Conservation (phyloP, 768 basidiomycete genomes). For the Daedaleopsis nitida region DNA sequence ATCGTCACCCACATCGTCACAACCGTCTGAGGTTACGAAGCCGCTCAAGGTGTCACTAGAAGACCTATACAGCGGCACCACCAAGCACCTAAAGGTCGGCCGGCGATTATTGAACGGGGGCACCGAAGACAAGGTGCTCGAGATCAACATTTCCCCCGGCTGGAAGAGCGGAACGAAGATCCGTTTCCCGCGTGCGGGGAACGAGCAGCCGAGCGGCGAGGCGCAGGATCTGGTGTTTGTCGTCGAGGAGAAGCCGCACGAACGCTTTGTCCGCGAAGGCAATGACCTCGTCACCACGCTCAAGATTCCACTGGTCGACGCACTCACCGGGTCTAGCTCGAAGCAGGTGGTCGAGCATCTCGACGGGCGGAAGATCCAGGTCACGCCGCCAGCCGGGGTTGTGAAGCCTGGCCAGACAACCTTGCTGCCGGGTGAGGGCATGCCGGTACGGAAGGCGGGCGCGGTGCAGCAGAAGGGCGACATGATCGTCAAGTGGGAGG, state of each 20-base stretch:
- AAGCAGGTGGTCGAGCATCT: conserved; percentile 66
- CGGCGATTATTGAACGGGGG: conserved; percentile 70
- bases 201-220: conserved; percentile 68
- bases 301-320: conserved; percentile 79
- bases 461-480: conserved; percentile 76
- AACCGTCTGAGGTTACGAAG: conserved; percentile 71
- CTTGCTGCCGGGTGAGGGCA: conserved; percentile 75
- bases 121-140: conserved; percentile 85
- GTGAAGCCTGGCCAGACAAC: conserved; percentile 80
- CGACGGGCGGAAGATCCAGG: conserved; percentile 78
- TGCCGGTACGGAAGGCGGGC: conserved; percentile 87
- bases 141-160: conserved; percentile 79
- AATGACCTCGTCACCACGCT: conserved; percentile 72
- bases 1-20: conserved; percentile 37
- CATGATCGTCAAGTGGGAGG: conserved; percentile 79
- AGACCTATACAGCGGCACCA: conserved; percentile 82
- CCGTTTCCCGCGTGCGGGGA: conserved; percentile 84
- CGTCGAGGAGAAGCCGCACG: conserved; percentile 93
- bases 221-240: conserved; percentile 94
- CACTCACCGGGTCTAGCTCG: conserved; percentile 61
- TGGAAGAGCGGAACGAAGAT: conserved; percentile 98
- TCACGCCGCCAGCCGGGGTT: conserved; percentile 64
- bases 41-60: conserved; percentile 85
- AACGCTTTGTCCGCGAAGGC: conserved; percentile 72
- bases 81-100: conserved; percentile 87